These are phyloP conservation scores for Acanthamoeba lenticulata DNA, from an alignment of 208 protist species.

Conservation along the genomic window DNA sequence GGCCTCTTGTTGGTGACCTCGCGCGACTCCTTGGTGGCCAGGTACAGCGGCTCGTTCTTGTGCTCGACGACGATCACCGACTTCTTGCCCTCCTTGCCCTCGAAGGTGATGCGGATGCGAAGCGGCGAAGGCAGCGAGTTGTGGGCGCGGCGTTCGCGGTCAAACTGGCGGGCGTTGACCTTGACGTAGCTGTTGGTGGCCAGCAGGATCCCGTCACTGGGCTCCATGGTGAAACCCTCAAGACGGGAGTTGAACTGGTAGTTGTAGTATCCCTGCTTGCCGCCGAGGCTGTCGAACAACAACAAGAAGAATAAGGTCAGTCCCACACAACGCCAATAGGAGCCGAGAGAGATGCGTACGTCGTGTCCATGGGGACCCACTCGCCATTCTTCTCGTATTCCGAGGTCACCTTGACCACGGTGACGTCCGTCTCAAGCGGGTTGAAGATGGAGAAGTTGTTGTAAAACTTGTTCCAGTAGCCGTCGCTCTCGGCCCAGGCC, in stretches of 20 bases:
- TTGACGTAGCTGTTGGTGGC: not conserved
- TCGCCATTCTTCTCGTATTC: not conserved
- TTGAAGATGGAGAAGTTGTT: constrained; percentile 27
- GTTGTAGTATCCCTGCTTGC: not conserved
- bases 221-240: constrained; percentile 1
- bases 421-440: not conserved
- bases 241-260: not conserved
- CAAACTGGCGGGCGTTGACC: not conserved
- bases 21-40: constrained; percentile 6
- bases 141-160: not conserved
- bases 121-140: not conserved
- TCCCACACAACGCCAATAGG: not conserved
- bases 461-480: not conserved
- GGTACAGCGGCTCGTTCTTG: not conserved
- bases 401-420: not conserved
- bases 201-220: not conserved
- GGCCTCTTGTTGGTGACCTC: not conserved
- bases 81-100: not conserved
- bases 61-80: not conserved
- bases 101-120: not conserved
- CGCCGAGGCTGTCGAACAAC: not conserved
- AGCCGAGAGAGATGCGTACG: not conserved
- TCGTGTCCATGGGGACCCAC: not conserved
- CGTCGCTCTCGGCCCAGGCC: not conserved
- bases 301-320: not conserved